Percentiles rank a stretch among this genome's conserved stretches.
Evolutionary conservation across 1,139 yeast species (phyloP).

Genomic region (Taphrina flavorubra): DNA sequence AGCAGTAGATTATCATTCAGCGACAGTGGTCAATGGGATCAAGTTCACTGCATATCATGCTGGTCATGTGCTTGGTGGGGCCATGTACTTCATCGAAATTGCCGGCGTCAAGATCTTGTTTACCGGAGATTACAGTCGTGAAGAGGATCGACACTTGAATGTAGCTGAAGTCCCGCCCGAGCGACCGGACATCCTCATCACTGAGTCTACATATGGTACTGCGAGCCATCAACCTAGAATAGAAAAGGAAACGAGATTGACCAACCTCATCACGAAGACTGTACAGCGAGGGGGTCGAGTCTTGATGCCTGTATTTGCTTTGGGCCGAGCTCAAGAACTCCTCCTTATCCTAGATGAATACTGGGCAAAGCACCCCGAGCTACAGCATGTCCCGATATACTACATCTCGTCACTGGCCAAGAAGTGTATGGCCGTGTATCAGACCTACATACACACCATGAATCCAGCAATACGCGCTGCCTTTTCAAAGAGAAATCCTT

Average conservation of each 20-base stretch:
- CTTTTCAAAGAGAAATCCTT: conserved; percentile 84
- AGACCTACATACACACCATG: conserved; percentile 96
- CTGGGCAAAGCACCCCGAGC: conserved; percentile 83
- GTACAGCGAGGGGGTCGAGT: conserved; percentile 89
- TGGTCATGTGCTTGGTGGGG: conserved; percentile 98
- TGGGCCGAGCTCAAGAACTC: conserved; percentile 95
- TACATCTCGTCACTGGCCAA: conserved; percentile 93
- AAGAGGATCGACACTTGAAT: conserved; percentile 91
- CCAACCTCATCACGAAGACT: conserved; percentile 82
- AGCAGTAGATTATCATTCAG: conserved; percentile 93
- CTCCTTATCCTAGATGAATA: conserved; percentile 88
- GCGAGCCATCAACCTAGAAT: conserved; percentile 92
- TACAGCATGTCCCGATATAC: conserved; percentile 80
- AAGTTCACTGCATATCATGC: conserved; percentile 98
- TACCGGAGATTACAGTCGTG: conserved; percentile 96
- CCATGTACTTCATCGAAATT: conserved; percentile 93
- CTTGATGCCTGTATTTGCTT: conserved; percentile 89
- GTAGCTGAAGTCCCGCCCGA: conserved; percentile 93
- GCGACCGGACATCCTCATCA: conserved; percentile 85
- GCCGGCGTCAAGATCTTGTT: conserved; percentile 86
- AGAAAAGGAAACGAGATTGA: conserved; percentile 81
- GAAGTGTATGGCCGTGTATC: conserved; percentile 96
- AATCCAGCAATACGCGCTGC: conserved; percentile 82
- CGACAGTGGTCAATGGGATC: conserved; percentile 90
- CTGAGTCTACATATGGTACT: conserved; percentile 97